Percentiles rank a stretch among this genome's conserved stretches.
These are phyloP conservation scores for Fraxinus sp. DNA, from an alignment of 305 asterid genomes.

Conservation along the genomic window DNA sequence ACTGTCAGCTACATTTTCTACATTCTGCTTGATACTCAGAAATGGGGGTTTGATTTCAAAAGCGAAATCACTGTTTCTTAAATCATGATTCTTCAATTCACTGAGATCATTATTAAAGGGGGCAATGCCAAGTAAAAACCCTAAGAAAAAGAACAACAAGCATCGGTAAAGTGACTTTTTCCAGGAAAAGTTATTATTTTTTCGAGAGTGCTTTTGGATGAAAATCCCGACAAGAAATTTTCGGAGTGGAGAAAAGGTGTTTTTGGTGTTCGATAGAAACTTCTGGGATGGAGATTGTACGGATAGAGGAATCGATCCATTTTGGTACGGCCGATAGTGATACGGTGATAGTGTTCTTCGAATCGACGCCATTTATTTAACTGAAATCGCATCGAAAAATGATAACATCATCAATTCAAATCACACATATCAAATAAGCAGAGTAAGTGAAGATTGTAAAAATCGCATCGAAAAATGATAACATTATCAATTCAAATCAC, in stretches of 20 bases:
- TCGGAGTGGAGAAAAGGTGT: conserved; percentile 51
- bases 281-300: conserved; percentile 66
- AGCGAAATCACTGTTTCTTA: conserved; percentile 38
- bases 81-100: conserved; percentile 38
- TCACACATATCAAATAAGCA: conserved; percentile 24
- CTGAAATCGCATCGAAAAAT: conserved; percentile 34
- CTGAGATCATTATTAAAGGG: conserved; percentile 51
- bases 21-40: conserved; percentile 20
- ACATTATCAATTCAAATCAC: neutral
- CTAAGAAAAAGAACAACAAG: conserved; percentile 62
- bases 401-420: neutral
- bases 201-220: conserved; percentile 48
- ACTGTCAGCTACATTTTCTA: conserved; percentile 32
- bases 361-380: conserved; percentile 73
- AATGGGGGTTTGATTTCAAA: conserved; percentile 38
- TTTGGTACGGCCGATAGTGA: conserved; percentile 62
- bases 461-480: conserved; percentile 34
- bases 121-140: conserved; percentile 82
- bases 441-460: conserved; percentile 21
- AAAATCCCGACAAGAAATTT: conserved; percentile 44
- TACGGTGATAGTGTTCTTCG: conserved; percentile 80
- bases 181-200: conserved; percentile 49
- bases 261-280: conserved; percentile 45
- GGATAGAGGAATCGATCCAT: conserved; percentile 55
- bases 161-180: conserved; percentile 56